These are phyloP conservation scores for Sporisorium scitamineum DNA, from an alignment of 1,284 basidiomycete species.

Conservation along the genomic window DNA sequence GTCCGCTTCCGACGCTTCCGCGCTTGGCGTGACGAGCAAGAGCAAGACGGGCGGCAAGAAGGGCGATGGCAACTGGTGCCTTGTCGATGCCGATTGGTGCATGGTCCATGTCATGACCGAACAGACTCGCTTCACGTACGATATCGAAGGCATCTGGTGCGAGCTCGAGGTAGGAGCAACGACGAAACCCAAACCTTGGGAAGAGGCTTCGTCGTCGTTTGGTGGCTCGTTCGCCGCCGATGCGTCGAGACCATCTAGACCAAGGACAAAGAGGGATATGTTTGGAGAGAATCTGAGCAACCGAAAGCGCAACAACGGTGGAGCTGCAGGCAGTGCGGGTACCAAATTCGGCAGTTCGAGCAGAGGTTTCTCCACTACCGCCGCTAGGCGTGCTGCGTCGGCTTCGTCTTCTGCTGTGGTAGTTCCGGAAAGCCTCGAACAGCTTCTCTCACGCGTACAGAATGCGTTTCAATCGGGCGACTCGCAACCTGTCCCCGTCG, in stretches of 20 bases:
- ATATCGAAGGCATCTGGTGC: constrained; percentile 63
- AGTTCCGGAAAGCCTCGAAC: constrained; percentile 30
- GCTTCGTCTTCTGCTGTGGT: background rate
- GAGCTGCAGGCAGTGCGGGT: background rate
- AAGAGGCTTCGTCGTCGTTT: constrained; percentile 11
- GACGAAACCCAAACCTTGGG: constrained; percentile 33
- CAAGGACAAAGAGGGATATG: constrained; percentile 24
- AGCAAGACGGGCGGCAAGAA: constrained; percentile 51
- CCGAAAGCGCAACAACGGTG: constrained; percentile 15
- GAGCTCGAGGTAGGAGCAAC: constrained; percentile 35
- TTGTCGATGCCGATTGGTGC: constrained; percentile 68
- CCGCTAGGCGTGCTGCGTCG: background rate
- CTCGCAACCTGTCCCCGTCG: constrained; percentile 15
- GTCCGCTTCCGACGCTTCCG: constrained; percentile 48
- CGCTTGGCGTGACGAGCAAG: constrained; percentile 30
- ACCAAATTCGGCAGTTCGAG: constrained; percentile 26
- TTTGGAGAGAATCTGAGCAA: constrained; percentile 32
- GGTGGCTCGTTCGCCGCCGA: background rate
- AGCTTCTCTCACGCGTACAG: constrained; percentile 17
- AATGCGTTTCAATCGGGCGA: constrained; percentile 4
- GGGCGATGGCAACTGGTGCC: constrained; percentile 67
- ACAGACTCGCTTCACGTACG: constrained; percentile 59
- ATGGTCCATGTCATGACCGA: constrained; percentile 68
- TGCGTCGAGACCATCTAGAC: constrained; percentile 1
- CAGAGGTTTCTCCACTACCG: constrained; percentile 23